phyloP scores from a whole-genome alignment of 768 basidiomycete genomes.

The Naganishia randhawae region DNA sequence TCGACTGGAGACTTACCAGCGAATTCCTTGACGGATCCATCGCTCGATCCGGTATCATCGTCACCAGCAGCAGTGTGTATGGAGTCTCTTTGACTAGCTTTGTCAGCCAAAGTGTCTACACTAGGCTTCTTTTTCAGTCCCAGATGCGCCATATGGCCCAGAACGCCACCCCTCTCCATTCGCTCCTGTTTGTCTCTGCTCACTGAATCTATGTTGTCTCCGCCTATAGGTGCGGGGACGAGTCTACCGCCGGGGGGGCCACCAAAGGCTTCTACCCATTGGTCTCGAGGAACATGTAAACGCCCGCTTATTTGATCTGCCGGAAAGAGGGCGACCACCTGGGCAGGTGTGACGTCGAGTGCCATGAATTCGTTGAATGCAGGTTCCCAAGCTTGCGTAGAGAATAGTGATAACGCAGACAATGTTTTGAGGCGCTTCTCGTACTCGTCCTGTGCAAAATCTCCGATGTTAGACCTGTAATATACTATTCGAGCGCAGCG shows the following conservation, averaged over 20 bases:
- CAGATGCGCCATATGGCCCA: constrained; percentile 30
- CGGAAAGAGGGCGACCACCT: constrained; percentile 85
- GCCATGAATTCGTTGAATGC: constrained; percentile 85
- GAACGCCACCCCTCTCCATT: constrained; percentile 49
- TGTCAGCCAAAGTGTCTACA: constrained; percentile 15
- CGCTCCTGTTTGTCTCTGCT: constrained; percentile 47
- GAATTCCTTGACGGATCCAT: constrained; percentile 23
- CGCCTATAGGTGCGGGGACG: constrained; percentile 42
- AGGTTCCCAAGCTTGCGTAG: constrained; percentile 62
- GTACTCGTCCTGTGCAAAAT: constrained; percentile 56
- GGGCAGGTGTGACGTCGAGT: constrained; percentile 86
- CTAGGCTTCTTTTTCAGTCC: constrained; percentile 28
- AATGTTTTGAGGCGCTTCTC: constrained; percentile 64
- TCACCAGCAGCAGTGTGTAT: neutral
- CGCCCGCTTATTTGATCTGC: constrained; percentile 69
- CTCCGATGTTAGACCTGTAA: neutral
- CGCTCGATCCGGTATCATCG: constrained; percentile 14
- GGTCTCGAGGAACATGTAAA: constrained; percentile 63
- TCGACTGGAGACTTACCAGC: constrained; percentile 9
- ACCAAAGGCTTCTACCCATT: constrained; percentile 80
- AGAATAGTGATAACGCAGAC: constrained; percentile 74
- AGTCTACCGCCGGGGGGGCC: constrained; percentile 55
- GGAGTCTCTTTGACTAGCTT: constrained; percentile 19
- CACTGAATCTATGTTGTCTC: constrained; percentile 38
- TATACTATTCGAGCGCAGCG: neutral